A percentile compares a stretch with the other conserved stretches of the same genome.
These are phyloP conservation scores for Gentiana dahurica DNA, from an alignment of 257 asterid genomes.

Conservation along the genomic window DNA sequence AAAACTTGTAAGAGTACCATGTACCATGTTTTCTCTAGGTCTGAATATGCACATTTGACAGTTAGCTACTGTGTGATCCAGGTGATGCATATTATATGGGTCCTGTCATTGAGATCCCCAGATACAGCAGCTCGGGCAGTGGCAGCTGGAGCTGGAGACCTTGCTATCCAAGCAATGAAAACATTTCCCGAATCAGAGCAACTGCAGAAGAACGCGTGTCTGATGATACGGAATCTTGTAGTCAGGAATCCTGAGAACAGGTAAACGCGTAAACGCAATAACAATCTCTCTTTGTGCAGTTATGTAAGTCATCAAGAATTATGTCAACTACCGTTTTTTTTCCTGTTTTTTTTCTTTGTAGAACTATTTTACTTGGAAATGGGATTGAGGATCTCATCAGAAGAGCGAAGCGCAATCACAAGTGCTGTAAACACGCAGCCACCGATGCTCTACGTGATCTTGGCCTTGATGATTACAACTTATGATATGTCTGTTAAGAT, in stretches of 20 bases:
- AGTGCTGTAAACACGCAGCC: constrained; percentile 78
- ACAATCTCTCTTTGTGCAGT: background rate
- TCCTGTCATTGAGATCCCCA: constrained; percentile 76
- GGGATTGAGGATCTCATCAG: constrained; percentile 73
- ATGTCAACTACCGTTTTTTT: background rate
- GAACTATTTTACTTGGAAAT: constrained; percentile 51
- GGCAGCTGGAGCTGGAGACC: constrained; percentile 92
- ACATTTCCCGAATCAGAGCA: constrained; percentile 69
- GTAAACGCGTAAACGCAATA: constrained; percentile 29
- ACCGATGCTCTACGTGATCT: constrained; percentile 82
- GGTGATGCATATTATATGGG: constrained; percentile 64
- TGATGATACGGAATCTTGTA: constrained; percentile 83
- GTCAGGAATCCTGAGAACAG: constrained; percentile 85
- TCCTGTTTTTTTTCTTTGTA: constrained; percentile 16
- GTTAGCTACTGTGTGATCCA: constrained; percentile 15
- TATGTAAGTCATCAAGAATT: background rate
- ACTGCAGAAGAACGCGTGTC: constrained; percentile 61
- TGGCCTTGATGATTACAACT: constrained; percentile 66
- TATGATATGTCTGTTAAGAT: constrained; percentile 7
- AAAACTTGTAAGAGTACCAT: too few species aligned
- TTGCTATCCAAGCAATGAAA: constrained; percentile 70
- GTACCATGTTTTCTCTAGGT: background rate
- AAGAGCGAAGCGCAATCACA: constrained; percentile 60
- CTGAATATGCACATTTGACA: background rate
- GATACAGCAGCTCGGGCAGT: constrained; percentile 72